Evolutionary conservation across 495 filamentous ascomycete genomes (phyloP), one percentile per base, ranked within the genome.

Genomic region (Neurospora hispaniola): DNA sequence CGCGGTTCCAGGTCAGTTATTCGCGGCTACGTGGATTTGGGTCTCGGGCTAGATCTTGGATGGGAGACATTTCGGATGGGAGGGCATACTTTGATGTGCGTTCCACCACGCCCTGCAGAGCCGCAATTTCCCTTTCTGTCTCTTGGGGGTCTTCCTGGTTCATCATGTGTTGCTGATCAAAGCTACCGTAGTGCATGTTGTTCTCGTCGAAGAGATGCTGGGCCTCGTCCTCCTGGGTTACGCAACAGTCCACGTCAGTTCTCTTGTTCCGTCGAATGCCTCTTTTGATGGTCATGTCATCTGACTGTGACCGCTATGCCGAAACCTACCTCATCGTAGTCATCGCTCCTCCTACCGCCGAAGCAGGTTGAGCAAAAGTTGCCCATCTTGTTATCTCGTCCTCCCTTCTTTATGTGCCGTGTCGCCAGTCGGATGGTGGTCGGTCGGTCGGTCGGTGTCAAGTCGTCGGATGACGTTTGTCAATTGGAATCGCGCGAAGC

Each of bases 71-170:
- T 18, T 48, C 72, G 73, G 74, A 70, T 42, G 69, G 35, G 48
- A 69, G 27, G 68, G 73, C 84, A 74, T 85, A 88, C 87, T 87
- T 84, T 59, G 87, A 87, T 39, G 86, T 88, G 59, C 84, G 84
- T 71, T 84, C 84, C 41, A 88, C 86, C 31, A 88, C 85, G 72
- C 84, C 82, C 69, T 87, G 85, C 69, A 88, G 75, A 75, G 86
- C 87, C 81, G 88, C 86, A 54, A 84, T 87, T 80, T 88, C 87
- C 77, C 86, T 82, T 79, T 88, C 86, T 40, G 84, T 84, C 77
- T 88, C 87, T 71, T 85, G 82, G 54, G 87, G 84, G 76, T 88
- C 87, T 74, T 83, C 85, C 75, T 86, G 86, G 12, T 82, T 78
- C 71, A 81, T 82, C 76, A 86, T 74, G 43, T 85, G 82, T 70